phyloP scores from a whole-genome alignment of 495 filamentous ascomycete species.

The Neurospora sp. region DNA sequence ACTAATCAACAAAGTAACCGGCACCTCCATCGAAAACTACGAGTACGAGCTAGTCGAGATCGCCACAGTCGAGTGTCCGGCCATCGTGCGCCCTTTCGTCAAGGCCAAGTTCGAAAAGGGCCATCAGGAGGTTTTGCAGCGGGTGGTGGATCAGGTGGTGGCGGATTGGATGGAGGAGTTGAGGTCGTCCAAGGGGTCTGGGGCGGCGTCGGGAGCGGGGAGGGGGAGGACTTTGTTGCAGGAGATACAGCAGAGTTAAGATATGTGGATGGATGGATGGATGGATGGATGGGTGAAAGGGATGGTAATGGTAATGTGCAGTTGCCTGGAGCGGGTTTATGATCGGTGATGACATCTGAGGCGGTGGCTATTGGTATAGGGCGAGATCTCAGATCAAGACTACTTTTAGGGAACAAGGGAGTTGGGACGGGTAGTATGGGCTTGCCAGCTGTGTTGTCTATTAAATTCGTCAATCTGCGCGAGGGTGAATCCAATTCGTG shows the following conservation, averaged over 20 bases:
- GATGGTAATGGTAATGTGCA: not conserved
- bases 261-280: not conserved
- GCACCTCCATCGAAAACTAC: not conserved
- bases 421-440: not conserved
- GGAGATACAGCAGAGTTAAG: not conserved
- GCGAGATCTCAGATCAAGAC: not conserved
- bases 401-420: not conserved
- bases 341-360: not conserved
- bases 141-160: constrained; percentile 11
- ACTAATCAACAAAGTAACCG: not conserved
- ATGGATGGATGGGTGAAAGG: not conserved
- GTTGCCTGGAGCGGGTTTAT: not conserved
- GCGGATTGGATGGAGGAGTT: not conserved
- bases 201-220: not conserved
- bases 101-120: constrained; percentile 13
- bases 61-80: constrained; percentile 17
- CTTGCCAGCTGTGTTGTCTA: not conserved
- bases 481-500: not conserved
- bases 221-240: not conserved
- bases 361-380: not conserved
- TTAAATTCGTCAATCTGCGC: not conserved
- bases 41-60: constrained; percentile 28
- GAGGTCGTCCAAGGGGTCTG: not conserved
- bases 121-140: constrained; percentile 18
- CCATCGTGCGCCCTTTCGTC: constrained; percentile 24